These are phyloP conservation scores for Yamadazyma dushanensis DNA, from an alignment of 1,139 yeast species.

Conservation along the genomic window DNA sequence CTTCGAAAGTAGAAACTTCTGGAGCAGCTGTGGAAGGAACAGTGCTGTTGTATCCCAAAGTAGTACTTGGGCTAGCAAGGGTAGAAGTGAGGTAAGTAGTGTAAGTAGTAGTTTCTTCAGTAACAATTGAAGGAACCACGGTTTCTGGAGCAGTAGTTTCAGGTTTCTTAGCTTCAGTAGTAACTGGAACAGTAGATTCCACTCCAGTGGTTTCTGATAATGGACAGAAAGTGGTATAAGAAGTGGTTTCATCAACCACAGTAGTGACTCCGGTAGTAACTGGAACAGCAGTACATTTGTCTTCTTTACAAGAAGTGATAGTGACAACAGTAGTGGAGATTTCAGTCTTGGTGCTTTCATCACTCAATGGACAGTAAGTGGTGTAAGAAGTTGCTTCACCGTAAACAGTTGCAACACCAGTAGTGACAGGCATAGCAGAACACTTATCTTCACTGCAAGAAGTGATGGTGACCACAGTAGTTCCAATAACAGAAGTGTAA, in stretches of 20 bases:
- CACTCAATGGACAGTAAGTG: conserved; percentile 45
- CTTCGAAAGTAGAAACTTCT: conserved; percentile 22
- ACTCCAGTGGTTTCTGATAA: conserved; percentile 12
- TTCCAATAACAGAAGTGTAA: conserved; percentile 20
- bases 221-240: no score
- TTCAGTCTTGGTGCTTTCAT: conserved; percentile 12
- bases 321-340: conserved; percentile 26
- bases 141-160: conserved; percentile 26
- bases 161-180: conserved; percentile 20
- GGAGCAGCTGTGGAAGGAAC: conserved; percentile 40
- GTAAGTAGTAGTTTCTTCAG: conserved; percentile 29
- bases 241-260: no score
- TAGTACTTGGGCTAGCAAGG: conserved; percentile 27
- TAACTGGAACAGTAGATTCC: conserved; percentile 20
- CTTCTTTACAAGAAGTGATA: conserved; percentile 47
- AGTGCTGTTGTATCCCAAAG: conserved; percentile 24
- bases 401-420: conserved; percentile 38
- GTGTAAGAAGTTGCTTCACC: conserved; percentile 39
- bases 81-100: conserved; percentile 28
- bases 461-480: conserved; percentile 42
- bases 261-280: no score
- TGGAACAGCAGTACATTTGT: no score
- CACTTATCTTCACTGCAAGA: conserved; percentile 43
- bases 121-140: conserved; percentile 20
- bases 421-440: conserved; percentile 29